phyloP scores from a whole-genome alignment of 2,329 filamentous ascomycete species.

The Aspergillus phoenicis region DNA sequence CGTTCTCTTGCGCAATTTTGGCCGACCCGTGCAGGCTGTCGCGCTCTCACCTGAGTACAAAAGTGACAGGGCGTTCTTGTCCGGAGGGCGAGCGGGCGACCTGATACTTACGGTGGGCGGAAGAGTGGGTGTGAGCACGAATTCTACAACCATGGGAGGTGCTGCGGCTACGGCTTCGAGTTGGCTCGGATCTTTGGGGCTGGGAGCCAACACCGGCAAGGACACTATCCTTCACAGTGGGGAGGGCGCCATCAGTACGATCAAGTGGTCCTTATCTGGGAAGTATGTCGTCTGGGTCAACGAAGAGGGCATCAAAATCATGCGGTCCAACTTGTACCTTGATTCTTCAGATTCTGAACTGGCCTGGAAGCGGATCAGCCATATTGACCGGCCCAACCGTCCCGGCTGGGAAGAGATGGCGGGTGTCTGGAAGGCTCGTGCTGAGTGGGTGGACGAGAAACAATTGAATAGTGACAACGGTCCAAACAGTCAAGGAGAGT shows the following conservation, averaged over 20 bases:
- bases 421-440: constrained; percentile 86
- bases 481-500: constrained; percentile 44
- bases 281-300: constrained; percentile 95
- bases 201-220: constrained; percentile 75
- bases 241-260: constrained; percentile 85
- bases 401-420: constrained; percentile 96
- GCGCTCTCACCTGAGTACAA: constrained; percentile 95
- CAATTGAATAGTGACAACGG: constrained; percentile 73
- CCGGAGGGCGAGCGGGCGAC: constrained; percentile 84
- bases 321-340: constrained; percentile 83
- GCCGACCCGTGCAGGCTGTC: constrained; percentile 86
- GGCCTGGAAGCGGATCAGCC: constrained; percentile 92
- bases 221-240: constrained; percentile 88
- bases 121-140: constrained; percentile 73
- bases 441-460: constrained; percentile 90
- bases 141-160: constrained; percentile 76
- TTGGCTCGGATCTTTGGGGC: constrained; percentile 86
- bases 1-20: constrained; percentile 89
- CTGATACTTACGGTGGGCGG: constrained; percentile 84
- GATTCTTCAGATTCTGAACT: constrained; percentile 75
- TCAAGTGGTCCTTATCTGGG: constrained; percentile 92
- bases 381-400: constrained; percentile 84
- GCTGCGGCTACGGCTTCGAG: constrained; percentile 81
- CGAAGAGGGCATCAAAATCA: constrained; percentile 96
- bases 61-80: constrained; percentile 83